Evolutionary conservation across 345 rosid species (phyloP), one percentile per base, ranked within the genome.

Genomic region (Mallotus nudiflorus): DNA sequence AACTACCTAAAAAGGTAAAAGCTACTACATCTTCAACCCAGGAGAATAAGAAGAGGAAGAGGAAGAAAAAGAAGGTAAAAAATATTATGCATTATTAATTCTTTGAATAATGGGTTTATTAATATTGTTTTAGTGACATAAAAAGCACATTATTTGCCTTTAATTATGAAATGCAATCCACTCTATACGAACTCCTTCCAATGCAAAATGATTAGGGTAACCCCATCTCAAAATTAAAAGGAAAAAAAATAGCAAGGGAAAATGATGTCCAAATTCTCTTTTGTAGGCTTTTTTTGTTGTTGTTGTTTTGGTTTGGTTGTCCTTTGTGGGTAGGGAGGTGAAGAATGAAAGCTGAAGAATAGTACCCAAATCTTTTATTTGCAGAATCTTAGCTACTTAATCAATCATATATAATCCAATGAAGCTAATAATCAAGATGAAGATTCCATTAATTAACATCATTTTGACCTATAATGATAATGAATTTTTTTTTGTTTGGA

Each of bases 381-480:
- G 50, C 50, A 62, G 40, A 62, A 62, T 40, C 33, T 3, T 22
- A 62, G 12, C 7, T n/a, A 0, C 14, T 40, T 22, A 62, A 62
- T 62, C 52, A 14, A 42, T 62, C 22, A 22, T 9, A 62, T 24
- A 22, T 12, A 48, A 42, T 8, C 52, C 18, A 59, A 33, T 59
- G 45, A n/a, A 33, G 44, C 18, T 15, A 22, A 58, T 0, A 9
- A 25, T 44, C 37, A 44, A 40, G 29, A 27, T 55, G 0, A 35
- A 73, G 75, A 65, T 65, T 68, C 57, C 46, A 16, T 18, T 58
- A 33, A 37, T n/a, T n/a, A n/a, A n/a, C n/a, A n/a, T n/a, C n/a
- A n/a, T n/a, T 63, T 67, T 46, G 31, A 67, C 76, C 69, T 62
- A 56, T 58, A 50, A 11, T n/a, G n/a, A n/a, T n/a, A n/a, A n/a